Conservation (phyloP, 2,329 filamentous ascomycete genomes). For the Curvularia hawaiiensis region DNA sequence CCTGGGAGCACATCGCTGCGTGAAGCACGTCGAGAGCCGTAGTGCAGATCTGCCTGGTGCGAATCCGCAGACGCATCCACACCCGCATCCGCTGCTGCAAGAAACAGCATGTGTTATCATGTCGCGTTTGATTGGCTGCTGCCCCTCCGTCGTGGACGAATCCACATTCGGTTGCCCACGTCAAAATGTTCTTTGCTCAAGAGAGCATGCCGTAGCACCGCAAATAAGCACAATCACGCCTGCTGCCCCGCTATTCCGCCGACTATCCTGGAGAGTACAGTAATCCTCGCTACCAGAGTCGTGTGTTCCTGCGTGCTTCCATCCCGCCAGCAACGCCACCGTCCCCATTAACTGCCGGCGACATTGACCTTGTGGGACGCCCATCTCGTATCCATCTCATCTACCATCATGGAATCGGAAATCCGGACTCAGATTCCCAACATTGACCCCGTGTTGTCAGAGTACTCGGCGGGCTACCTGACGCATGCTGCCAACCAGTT, state of each 20-base stretch:
- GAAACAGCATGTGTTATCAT: conserved; percentile 8
- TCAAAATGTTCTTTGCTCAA: conserved; percentile 26
- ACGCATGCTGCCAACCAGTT: conserved; percentile 89
- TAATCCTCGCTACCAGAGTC: conserved; percentile 13
- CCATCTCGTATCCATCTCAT: conserved; percentile 19
- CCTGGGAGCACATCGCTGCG: conserved; percentile 34
- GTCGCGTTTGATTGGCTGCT: conserved; percentile 31
- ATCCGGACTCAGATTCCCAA: conserved; percentile 83
- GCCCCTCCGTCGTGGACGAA: conserved; percentile 23
- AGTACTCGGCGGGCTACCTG: conserved; percentile 93
- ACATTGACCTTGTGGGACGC: conserved; percentile 27
- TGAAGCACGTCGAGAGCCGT: conserved; percentile 25
- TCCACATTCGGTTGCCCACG: conserved; percentile 26
- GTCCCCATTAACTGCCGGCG: conserved; percentile 21
- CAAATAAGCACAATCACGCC: conserved; percentile 26
- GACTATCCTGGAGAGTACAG: conserved; percentile 5
- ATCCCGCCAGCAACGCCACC: conserved; percentile 31
- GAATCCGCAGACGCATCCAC: conserved; percentile 12
- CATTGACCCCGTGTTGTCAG: conserved; percentile 85
- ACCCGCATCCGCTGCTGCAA: conserved; percentile 5
- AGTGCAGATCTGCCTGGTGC: conserved; percentile 25
- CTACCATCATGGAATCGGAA: conserved; percentile 76
- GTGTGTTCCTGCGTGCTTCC: conserved; percentile 22
- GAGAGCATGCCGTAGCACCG: conserved; percentile 29
- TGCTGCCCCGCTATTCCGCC: conserved; percentile 25